These are phyloP conservation scores for Plantago elongata DNA, from an alignment of 257 asterid genomes.

Conservation along the genomic window DNA sequence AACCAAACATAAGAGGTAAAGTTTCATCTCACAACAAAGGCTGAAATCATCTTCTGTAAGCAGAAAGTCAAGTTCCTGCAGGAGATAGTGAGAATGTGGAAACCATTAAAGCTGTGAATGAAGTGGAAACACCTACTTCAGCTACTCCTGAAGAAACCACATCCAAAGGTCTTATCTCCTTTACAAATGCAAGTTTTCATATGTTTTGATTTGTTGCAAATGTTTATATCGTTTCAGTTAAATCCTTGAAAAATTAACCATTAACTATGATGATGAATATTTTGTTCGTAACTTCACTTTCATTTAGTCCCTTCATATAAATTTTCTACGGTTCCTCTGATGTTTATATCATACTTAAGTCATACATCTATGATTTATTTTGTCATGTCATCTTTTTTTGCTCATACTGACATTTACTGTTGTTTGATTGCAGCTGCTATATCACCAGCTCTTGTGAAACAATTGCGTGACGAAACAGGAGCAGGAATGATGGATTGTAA, in stretches of 20 bases:
- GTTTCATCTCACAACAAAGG: constrained; percentile 3
- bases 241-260: too few species aligned
- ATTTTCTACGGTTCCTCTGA: too few species aligned
- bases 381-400: background rate
- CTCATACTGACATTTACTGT: constrained; percentile 6
- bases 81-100: constrained; percentile 23
- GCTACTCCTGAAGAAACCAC: constrained; percentile 29
- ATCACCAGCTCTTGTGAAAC: constrained; percentile 91
- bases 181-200: background rate
- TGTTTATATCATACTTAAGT: too few species aligned
- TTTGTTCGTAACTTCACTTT: too few species aligned
- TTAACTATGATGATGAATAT: too few species aligned
- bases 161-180: constrained; percentile 38
- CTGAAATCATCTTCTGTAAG: constrained; percentile 20
- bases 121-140: constrained; percentile 26
- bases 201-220: too few species aligned
- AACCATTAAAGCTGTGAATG: constrained; percentile 19
- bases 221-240: too few species aligned
- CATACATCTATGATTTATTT: too few species aligned
- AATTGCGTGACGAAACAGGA: constrained; percentile 89
- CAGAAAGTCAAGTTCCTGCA: constrained; percentile 35
- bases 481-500: constrained; percentile 99
- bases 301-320: too few species aligned
- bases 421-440: constrained; percentile 46
- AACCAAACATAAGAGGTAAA: background rate